Evolutionary conservation across 1,139 yeast genomes (phyloP).

Genomic region (Spathaspora sp.): DNA sequence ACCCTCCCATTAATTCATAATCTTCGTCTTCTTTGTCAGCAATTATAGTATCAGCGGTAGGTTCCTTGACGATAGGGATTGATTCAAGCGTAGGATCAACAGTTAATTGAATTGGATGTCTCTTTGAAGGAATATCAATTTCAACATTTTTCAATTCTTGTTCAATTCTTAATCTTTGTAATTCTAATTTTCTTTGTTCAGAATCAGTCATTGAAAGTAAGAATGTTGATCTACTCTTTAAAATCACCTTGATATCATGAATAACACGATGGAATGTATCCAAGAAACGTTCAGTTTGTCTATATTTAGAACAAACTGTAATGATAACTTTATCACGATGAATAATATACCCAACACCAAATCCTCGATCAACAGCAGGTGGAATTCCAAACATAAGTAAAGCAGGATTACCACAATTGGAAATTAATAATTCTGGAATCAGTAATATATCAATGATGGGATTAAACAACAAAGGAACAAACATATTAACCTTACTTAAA

Average conservation of each 20-base stretch:
- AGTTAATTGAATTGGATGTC: constrained; percentile 38
- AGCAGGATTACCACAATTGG: constrained; percentile 80
- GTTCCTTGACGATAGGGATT: not conserved
- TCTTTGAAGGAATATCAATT: constrained; percentile 28
- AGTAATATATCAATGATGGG: constrained; percentile 47
- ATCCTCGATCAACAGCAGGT: constrained; percentile 73
- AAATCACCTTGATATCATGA: constrained; percentile 49
- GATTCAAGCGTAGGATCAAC: constrained; percentile 19
- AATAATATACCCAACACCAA: constrained; percentile 74
- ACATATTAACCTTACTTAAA: constrained; percentile 14
- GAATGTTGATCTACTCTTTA: constrained; percentile 40
- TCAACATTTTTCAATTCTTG: constrained; percentile 35
- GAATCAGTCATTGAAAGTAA: constrained; percentile 35
- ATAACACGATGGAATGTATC: constrained; percentile 63
- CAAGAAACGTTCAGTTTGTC: constrained; percentile 70
- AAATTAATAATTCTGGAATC: constrained; percentile 42
- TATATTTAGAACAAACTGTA: constrained; percentile 69
- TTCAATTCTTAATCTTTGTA: constrained; percentile 36
- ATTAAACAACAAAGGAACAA: constrained; percentile 59
- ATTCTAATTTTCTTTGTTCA: constrained; percentile 32
- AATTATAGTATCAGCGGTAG: constrained; percentile 5
- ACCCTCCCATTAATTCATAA: constrained; percentile 60
- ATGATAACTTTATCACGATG: constrained; percentile 59
- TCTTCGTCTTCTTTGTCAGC: constrained; percentile 14
- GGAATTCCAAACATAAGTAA: constrained; percentile 71